phyloP scores from a whole-genome alignment of 768 basidiomycete genomes.

The Termitomyces sp. region DNA sequence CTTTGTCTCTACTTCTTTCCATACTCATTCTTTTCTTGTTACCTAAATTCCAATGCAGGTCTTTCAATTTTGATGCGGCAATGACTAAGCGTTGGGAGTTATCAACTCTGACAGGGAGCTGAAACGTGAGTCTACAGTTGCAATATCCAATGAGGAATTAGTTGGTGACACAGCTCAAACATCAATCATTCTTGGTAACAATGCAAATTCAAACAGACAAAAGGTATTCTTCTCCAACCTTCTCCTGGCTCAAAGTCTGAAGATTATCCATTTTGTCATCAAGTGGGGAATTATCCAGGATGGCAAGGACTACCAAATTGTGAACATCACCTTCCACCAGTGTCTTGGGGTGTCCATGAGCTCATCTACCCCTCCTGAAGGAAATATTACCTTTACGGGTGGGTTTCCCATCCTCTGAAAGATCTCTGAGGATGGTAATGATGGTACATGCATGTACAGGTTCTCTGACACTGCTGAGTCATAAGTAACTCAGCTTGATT shows the following conservation, averaged over 20 bases:
- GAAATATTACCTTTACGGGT: not conserved
- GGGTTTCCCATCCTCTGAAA: not conserved
- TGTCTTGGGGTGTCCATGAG: not conserved
- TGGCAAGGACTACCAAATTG: not conserved
- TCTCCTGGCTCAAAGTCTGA: not conserved
- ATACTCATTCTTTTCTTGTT: not conserved
- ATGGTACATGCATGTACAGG: not conserved
- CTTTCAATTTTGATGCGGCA: not conserved
- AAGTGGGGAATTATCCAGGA: conserved; percentile 1
- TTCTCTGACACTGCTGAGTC: not conserved
- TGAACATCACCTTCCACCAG: not conserved
- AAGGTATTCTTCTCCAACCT: not conserved
- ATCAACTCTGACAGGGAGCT: not conserved
- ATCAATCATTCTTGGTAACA: not conserved
- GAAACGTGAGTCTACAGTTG: not conserved
- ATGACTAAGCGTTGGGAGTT: not conserved
- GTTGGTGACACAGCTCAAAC: too few species aligned
- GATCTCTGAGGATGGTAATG: not conserved
- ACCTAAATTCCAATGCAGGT: not conserved
- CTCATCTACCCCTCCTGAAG: not conserved
- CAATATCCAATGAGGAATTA: too few species aligned
- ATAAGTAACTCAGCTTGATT: not conserved
- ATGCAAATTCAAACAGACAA: not conserved
- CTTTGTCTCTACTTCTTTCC: not conserved
- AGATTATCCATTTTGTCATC: not conserved